A percentile compares a stretch with the other conserved stretches of the same genome.
Evolutionary conservation across 148 eudicot genomes (phyloP).

Genomic region (Rhododendron molle): DNA sequence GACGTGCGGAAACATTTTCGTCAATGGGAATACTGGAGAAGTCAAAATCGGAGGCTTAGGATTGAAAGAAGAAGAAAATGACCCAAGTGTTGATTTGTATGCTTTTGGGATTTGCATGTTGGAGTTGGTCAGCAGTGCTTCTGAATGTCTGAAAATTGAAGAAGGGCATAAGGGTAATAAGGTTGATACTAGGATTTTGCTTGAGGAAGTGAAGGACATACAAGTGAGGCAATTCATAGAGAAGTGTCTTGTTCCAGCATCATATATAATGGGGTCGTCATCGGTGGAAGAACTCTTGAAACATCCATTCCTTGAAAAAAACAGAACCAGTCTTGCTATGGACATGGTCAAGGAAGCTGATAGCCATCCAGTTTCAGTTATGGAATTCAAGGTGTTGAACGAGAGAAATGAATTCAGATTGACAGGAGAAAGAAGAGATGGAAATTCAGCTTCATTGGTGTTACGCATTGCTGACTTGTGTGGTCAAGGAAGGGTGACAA

Average conservation of each 20-base stretch:
- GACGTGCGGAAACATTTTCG: not conserved
- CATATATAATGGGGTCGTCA: not conserved
- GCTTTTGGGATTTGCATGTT: not conserved
- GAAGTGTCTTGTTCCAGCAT: not conserved
- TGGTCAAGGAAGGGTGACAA: not conserved
- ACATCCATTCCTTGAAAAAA: not conserved
- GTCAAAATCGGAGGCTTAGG: not conserved
- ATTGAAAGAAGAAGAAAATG: not conserved
- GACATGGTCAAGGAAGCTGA: not conserved
- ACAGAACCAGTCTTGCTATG: not conserved
- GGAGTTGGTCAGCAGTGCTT: not conserved
- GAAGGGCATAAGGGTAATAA: not conserved
- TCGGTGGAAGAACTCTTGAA: not conserved
- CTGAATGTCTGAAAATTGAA: not conserved
- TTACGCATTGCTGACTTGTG: not conserved
- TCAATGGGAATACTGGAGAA: not conserved
- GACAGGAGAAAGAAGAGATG: not conserved
- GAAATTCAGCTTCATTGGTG: not conserved
- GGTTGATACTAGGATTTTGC: not conserved
- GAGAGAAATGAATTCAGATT: not conserved
- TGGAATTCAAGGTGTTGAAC: not conserved
- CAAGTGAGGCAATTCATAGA: not conserved
- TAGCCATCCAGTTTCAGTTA: not conserved
- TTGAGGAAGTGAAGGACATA: not conserved
- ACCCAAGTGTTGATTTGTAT: not conserved